phyloP scores from a whole-genome alignment of 495 filamentous ascomycete species.

The Aspergillus bridgeri region DNA sequence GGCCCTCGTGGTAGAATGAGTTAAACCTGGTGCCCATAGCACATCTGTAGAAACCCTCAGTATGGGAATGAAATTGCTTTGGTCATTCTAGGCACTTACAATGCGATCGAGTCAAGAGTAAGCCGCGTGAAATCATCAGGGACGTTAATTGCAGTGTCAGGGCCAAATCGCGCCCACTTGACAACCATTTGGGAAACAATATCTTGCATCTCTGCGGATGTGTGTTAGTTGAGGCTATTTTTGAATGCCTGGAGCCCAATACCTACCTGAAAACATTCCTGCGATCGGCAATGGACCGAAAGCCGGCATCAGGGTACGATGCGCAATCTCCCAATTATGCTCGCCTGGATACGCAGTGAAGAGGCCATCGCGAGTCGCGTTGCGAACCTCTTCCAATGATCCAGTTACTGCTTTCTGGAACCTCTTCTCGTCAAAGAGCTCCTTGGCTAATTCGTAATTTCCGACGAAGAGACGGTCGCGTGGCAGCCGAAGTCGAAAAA shows the following conservation, averaged over 20 bases:
- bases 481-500: too few relatives aligned
- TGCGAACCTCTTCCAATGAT: constrained; percentile 51
- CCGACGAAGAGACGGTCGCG: too few relatives aligned
- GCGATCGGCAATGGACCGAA: constrained; percentile 70
- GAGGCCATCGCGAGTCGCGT: constrained; percentile 61
- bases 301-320: constrained; percentile 60
- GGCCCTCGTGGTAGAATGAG: constrained; percentile 64
- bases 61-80: too few relatives aligned
- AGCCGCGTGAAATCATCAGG: constrained; percentile 72
- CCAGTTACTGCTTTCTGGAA: constrained; percentile 55
- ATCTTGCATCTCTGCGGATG: constrained; percentile 68
- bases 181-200: constrained; percentile 65
- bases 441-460: too few relatives aligned
- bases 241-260: too few relatives aligned
- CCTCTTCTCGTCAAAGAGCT: constrained; percentile 63
- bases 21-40: constrained; percentile 76
- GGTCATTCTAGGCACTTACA: too few relatives aligned
- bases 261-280: too few relatives aligned
- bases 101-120: constrained; percentile 67
- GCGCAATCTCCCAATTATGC: constrained; percentile 67
- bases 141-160: constrained; percentile 52
- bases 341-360: constrained; percentile 63
- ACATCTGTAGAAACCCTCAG: too few relatives aligned
- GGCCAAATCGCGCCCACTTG: constrained; percentile 70
- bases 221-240: too few relatives aligned